These are phyloP conservation scores for Chionographis japonica DNA, from an alignment of 106 monocot genomes.

Conservation along the genomic window DNA sequence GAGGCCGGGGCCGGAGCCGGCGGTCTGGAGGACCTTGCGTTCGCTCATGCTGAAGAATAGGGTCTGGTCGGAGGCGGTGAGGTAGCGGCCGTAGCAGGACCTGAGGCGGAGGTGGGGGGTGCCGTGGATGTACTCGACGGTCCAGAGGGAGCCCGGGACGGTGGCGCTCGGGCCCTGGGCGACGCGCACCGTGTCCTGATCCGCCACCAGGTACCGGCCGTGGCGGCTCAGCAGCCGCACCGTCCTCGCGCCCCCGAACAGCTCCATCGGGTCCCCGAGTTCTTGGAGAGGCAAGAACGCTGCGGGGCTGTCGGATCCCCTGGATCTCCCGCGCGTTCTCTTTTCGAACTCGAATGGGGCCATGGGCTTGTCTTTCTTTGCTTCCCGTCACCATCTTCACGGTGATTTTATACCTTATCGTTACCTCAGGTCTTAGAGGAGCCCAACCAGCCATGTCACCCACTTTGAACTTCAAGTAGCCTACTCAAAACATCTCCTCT, in stretches of 20 bases:
- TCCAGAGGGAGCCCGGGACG: conserved; percentile 30
- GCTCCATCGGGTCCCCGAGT: conserved; percentile 29
- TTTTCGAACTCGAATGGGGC: too few species aligned
- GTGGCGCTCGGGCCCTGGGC: conserved; percentile 42
- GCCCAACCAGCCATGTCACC: too few species aligned
- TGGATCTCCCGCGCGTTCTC: too few species aligned
- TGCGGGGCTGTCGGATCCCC: too few species aligned
- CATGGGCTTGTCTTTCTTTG: too few species aligned
- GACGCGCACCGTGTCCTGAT: conserved; percentile 47
- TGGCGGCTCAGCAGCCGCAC: conserved; percentile 59
- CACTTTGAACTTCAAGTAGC: too few species aligned
- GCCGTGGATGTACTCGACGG: conserved; percentile 37
- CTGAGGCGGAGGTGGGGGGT: conserved; percentile 28
- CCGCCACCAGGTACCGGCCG: conserved; percentile 58
- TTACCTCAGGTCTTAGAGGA: too few species aligned
- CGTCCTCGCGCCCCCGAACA: conserved; percentile 42
- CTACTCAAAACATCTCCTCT: too few species aligned
- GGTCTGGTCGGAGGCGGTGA: conserved; percentile 41
- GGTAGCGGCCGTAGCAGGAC: conserved; percentile 32
- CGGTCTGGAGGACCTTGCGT: conserved; percentile 45
- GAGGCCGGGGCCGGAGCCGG: conserved; percentile 8
- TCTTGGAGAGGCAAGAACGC: background rate
- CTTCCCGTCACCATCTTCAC: too few species aligned
- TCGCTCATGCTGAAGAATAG: conserved; percentile 49
- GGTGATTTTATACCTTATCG: too few species aligned